Evolutionary conservation across 352 stramenopile species (phyloP).

Genomic region (Pythium vanterpoolii): DNA sequence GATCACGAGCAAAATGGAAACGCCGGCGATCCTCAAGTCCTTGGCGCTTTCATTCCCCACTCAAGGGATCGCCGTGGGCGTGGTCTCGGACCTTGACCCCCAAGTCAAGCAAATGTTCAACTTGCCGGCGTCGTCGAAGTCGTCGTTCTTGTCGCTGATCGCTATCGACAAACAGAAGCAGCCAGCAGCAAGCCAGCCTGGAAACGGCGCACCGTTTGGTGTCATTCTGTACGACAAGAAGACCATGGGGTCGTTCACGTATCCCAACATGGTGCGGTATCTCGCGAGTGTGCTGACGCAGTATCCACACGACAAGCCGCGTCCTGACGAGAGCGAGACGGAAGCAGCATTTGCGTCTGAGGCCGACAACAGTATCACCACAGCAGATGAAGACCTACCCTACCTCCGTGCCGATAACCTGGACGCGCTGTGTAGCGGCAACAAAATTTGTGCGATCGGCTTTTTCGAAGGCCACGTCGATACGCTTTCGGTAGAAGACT

Average conservation of each 20-base stretch:
- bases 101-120: slow-evolving; percentile 67
- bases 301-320: slow-evolving; percentile 47
- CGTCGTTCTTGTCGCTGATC: slow-evolving; percentile 46
- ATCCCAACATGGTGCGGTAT: slow-evolving; percentile 67
- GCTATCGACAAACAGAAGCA: slow-evolving; percentile 26
- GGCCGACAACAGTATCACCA: slow-evolving; percentile 10
- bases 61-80: slow-evolving; percentile 46
- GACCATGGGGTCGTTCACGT: slow-evolving; percentile 53
- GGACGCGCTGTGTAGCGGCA: slow-evolving; percentile 43
- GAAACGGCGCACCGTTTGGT: slow-evolving; percentile 40
- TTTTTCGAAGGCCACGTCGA: slow-evolving; percentile 68
- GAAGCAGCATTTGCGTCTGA: slow-evolving; percentile 10
- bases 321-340: slow-evolving; percentile 12
- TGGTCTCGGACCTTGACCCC: slow-evolving; percentile 50
- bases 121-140: slow-evolving; percentile 32
- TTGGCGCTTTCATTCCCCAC: slow-evolving; percentile 57
- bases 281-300: slow-evolving; percentile 56
- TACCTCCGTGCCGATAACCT: slow-evolving; percentile 57
- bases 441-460: slow-evolving; percentile 73
- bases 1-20: slow-evolving; percentile 53
- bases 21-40: slow-evolving; percentile 53
- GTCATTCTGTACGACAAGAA: slow-evolving; percentile 73
- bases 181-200: slow-evolving; percentile 16
- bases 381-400: slow-evolving; percentile 28
- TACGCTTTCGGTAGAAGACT: slow-evolving; percentile 38